A percentile compares a stretch with the other conserved stretches of the same genome.
phyloP scores from a whole-genome alignment of 2,329 filamentous ascomycete species.

The Monilinia polystroma region DNA sequence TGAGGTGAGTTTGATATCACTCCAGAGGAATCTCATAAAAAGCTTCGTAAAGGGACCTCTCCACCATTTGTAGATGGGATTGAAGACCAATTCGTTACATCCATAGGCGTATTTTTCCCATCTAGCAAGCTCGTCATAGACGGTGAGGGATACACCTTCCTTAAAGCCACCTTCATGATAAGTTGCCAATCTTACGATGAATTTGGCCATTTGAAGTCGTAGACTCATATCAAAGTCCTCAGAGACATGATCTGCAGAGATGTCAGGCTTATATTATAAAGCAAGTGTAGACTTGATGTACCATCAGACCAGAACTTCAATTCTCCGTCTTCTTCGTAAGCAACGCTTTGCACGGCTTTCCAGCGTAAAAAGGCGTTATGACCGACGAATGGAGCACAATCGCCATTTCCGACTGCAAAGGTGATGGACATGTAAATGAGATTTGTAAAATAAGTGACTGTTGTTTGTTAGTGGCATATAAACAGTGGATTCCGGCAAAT shows the following conservation, averaged over 20 bases:
- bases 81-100: conserved; percentile 69
- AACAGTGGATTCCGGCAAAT: neutral
- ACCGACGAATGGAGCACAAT: conserved; percentile 65
- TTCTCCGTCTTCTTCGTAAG: conserved; percentile 53
- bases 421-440: conserved; percentile 72
- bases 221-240: conserved; percentile 78
- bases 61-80: conserved; percentile 63
- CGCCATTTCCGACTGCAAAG: conserved; percentile 68
- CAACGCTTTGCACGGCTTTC: conserved; percentile 60
- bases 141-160: conserved; percentile 70
- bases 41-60: conserved; percentile 64
- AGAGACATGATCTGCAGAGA: conserved; percentile 52
- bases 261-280: neutral
- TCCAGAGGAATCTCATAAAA: conserved; percentile 59
- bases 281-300: neutral
- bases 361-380: conserved; percentile 76
- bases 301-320: conserved; percentile 42
- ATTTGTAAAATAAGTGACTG: conserved; percentile 75
- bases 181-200: conserved; percentile 65
- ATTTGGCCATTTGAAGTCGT: conserved; percentile 66
- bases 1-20: conserved; percentile 61
- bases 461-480: conserved; percentile 3
- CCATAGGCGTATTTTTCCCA: conserved; percentile 75
- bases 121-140: conserved; percentile 69
- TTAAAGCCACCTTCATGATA: conserved; percentile 71